Percentiles rank a stretch among this genome's conserved stretches.
Evolutionary conservation across 2,329 filamentous ascomycete genomes (phyloP).

Genomic region (Fonsecaea erecta): DNA sequence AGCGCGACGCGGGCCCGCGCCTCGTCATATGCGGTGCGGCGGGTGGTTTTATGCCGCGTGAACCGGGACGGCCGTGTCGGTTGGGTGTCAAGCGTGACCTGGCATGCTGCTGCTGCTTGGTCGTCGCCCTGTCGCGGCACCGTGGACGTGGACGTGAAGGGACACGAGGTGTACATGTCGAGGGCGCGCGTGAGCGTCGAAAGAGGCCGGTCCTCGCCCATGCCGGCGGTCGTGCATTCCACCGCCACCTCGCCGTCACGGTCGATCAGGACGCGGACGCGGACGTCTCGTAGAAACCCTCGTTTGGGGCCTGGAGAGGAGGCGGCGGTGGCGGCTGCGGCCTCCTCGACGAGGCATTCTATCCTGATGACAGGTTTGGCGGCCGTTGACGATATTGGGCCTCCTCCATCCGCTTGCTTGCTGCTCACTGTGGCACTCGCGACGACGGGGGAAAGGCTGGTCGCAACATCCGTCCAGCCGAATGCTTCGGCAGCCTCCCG

Average conservation of each 20-base stretch:
- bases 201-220: constrained; percentile 14
- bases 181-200: not conserved
- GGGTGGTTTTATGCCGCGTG: constrained; percentile 85
- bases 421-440: not conserved
- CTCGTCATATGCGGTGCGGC: constrained; percentile 70
- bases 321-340: not conserved
- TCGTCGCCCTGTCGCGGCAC: no score
- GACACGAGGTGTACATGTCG: constrained; percentile 3
- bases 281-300: constrained; percentile 12
- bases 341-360: not conserved
- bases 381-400: not conserved
- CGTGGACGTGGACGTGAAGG: constrained; percentile 7
- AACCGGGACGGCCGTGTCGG: constrained; percentile 63
- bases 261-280: constrained; percentile 25
- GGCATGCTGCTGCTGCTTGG: constrained; percentile 2
- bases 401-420: not conserved
- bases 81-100: constrained; percentile 49
- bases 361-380: not conserved
- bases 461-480: constrained; percentile 7
- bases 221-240: constrained; percentile 21
- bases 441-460: not conserved
- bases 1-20: constrained; percentile 61
- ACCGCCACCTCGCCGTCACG: constrained; percentile 15
- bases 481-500: constrained; percentile 5
- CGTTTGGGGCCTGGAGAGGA: not conserved